These are phyloP conservation scores for Mucor saturninus DNA, from an alignment of 371 early-diverging fungal genomes.

Conservation along the genomic window DNA sequence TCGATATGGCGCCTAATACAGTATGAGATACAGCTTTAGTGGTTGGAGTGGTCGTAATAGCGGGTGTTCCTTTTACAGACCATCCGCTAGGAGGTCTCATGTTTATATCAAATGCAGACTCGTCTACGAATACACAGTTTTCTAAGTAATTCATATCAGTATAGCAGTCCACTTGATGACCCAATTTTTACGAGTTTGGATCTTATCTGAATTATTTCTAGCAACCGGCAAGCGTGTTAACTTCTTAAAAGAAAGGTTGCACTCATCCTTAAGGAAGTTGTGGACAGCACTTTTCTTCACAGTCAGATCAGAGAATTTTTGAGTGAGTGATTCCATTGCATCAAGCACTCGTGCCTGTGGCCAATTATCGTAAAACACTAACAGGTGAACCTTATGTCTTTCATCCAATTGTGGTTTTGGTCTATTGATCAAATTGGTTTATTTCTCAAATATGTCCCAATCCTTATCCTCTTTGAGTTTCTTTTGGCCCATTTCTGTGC, in stretches of 20 bases:
- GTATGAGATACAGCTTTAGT: too few relatives aligned
- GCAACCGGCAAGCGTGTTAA: conserved; percentile 12
- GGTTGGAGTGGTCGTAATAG: too few relatives aligned
- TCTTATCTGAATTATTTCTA: conserved; percentile 20
- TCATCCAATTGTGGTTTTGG: conserved; percentile 17
- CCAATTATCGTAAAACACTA: conserved; percentile 16
- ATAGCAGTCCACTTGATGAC: conserved; percentile 11
- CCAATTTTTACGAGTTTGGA: conserved; percentile 8
- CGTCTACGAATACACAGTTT: too few relatives aligned
- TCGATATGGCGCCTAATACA: too few relatives aligned
- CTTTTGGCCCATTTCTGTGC: conserved; percentile 20
- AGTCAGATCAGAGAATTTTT: too few relatives aligned
- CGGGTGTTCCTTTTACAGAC: too few relatives aligned
- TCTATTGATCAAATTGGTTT: conserved; percentile 17
- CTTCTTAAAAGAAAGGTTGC: conserved; percentile 24
- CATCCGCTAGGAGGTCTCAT: too few relatives aligned
- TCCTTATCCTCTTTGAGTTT: conserved; percentile 18
- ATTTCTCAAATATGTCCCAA: conserved; percentile 2
- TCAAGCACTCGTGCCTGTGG: conserved; percentile 18
- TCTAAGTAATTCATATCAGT: too few relatives aligned
- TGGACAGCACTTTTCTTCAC: too few relatives aligned
- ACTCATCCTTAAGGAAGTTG: too few relatives aligned
- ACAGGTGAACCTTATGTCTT: conserved; percentile 12
- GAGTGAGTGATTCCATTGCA: conserved; percentile 15
- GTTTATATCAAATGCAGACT: too few relatives aligned